Conservation (phyloP, 495 filamentous ascomycete genomes). For the Aspergillus baeticus region DNA sequence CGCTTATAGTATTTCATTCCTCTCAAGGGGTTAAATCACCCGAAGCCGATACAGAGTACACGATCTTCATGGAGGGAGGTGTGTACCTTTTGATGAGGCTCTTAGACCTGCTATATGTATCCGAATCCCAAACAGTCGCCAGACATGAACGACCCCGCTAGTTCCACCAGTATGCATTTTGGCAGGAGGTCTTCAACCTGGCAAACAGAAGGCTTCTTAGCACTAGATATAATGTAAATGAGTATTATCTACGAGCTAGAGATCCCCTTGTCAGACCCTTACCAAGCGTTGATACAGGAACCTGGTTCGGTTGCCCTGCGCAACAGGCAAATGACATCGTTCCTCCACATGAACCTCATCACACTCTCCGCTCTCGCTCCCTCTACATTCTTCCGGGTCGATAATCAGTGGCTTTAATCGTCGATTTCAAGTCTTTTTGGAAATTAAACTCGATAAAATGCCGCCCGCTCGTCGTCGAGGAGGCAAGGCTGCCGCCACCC, state of each 20-base stretch:
- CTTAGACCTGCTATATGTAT: not conserved
- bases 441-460: conserved; percentile 46
- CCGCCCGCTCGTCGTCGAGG: conserved; percentile 64
- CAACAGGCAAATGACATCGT: conserved; percentile 25
- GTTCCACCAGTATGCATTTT: too few species aligned
- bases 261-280: too few species aligned
- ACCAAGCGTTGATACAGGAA: not conserved
- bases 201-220: not conserved
- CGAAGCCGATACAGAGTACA: too few species aligned
- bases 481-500: conserved; percentile 35
- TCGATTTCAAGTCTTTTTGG: not conserved
- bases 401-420: not conserved
- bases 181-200: not conserved
- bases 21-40: too few species aligned
- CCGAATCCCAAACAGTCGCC: not conserved
- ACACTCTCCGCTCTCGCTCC: not conserved
- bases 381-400: not conserved
- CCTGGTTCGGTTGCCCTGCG: conserved; percentile 26
- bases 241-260: not conserved
- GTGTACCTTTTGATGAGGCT: too few species aligned
- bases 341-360: conserved; percentile 7
- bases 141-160: too few species aligned
- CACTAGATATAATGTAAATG: not conserved
- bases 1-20: too few species aligned
- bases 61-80: too few species aligned